Evolutionary conservation across 2,329 filamentous ascomycete species (phyloP).

Genomic region (Penicillium sp.): DNA sequence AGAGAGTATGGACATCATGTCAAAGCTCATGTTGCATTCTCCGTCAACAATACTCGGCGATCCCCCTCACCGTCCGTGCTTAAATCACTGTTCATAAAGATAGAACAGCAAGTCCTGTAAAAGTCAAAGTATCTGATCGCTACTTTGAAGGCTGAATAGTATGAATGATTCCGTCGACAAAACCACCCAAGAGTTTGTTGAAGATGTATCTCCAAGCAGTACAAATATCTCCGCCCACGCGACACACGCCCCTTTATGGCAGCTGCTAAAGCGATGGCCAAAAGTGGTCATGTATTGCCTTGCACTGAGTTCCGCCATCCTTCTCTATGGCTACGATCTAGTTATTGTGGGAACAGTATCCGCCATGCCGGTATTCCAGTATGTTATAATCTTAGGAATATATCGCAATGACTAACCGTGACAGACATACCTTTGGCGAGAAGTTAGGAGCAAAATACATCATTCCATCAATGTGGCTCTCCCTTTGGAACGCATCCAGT

Average conservation of each 20-base stretch:
- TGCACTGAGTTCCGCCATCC: slow-evolving; percentile 20
- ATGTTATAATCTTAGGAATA: neutral
- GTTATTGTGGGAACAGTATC: slow-evolving; percentile 29
- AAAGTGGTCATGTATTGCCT: slow-evolving; percentile 18
- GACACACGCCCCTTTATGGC: slow-evolving; percentile 14
- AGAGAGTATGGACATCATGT: neutral
- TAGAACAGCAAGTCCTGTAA: neutral
- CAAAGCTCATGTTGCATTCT: slow-evolving; percentile 7
- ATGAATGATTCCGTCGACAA: neutral
- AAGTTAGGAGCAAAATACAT: slow-evolving; percentile 31
- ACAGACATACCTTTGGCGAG: slow-evolving; percentile 28
- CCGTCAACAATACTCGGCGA: neutral
- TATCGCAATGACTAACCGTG: neutral
- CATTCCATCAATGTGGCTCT: slow-evolving; percentile 44
- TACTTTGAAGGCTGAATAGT: neutral
- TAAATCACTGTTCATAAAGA: neutral
- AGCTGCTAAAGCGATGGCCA: slow-evolving; percentile 16
- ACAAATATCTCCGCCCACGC: neutral
- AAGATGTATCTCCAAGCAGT: neutral
- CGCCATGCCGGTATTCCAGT: slow-evolving; percentile 31
- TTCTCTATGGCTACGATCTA: slow-evolving; percentile 30
- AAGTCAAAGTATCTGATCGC: neutral
- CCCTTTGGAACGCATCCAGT: slow-evolving; percentile 43
- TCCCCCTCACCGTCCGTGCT: neutral
- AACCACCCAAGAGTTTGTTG: neutral